Evolutionary conservation across 108 stramenopile genomes (phyloP), one percentile per base, ranked within the genome.

Genomic region (Parietichytrium sp.): DNA sequence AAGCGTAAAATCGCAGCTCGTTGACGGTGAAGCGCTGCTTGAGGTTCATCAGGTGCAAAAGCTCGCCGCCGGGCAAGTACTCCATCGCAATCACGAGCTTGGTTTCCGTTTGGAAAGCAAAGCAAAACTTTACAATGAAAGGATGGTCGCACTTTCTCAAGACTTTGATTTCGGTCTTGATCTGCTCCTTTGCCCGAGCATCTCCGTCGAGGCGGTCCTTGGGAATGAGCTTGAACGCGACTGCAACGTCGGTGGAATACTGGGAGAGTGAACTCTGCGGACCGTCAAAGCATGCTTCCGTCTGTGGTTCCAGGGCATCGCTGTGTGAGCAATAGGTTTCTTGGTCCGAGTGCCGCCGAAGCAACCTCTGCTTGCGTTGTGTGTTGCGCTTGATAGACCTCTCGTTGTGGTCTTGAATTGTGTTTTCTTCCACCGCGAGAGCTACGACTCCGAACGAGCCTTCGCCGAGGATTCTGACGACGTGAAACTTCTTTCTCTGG

Each of bases 61-160:
- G 87, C 55, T 91, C 90, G 27, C 90, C 90, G 23, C 88, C 87
- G 13, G 81, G 80, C 29, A 87, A 86, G 54, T 84, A 87, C 20
- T 89, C 88, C 86, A 88, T 80, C 7, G 89, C 89, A n/a, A 91
- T 84, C 47, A 90, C 87, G 29, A 92, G 83, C 31, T 89, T 88
- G 33, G 50, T 50, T 8, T 89, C 84, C 13, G 89, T 88, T 52
- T 91, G 89, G 72, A 91, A 91, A 0, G 89, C 85, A 49, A 83
- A 91, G 52, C 89, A 84, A 31, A 92, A 55, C n/a, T 83, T 48
- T 3, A 90, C 90, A 23, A 92, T 85, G 61, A 92, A 92, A 29
- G 91, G 90, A 80, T 91, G 88, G 18, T 85, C 52, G 38, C 89
- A 82, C 80, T 72, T 86, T 3, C 83, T 85, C 80, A 92, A 82